Conservation (phyloP, 352 stramenopile species). For the Pythium volutum region DNA sequence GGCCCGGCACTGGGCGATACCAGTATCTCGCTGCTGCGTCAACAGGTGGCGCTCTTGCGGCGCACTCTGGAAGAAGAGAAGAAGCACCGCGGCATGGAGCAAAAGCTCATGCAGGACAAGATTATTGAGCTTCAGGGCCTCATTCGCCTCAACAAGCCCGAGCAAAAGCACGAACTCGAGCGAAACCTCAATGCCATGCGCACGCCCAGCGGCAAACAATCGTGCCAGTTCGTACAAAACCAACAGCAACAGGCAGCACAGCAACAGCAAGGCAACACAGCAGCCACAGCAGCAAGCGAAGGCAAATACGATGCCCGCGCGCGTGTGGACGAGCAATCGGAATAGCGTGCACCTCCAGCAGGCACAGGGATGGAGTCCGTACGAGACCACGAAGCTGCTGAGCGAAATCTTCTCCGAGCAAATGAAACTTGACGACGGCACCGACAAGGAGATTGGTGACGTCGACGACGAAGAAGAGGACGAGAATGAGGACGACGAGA, state of each 20-base stretch:
- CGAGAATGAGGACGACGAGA: background rate
- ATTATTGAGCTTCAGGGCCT: constrained; percentile 69
- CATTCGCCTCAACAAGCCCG: constrained; percentile 49
- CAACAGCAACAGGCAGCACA: too few species aligned
- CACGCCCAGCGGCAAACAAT: constrained; percentile 13
- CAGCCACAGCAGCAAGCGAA: constrained; percentile 13
- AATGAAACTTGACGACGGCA: constrained; percentile 10
- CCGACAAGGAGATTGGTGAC: constrained; percentile 4
- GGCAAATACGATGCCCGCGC: background rate
- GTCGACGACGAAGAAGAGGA: constrained; percentile 11
- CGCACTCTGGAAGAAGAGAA: constrained; percentile 65
- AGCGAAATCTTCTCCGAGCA: constrained; percentile 17
- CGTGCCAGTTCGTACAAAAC: background rate
- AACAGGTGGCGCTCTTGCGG: constrained; percentile 54
- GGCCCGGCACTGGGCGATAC: constrained; percentile 3
- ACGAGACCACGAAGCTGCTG: constrained; percentile 24
- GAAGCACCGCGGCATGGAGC: constrained; percentile 55
- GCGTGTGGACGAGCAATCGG: constrained; percentile 10
- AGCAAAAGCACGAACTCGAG: constrained; percentile 39
- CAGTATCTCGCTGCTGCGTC: constrained; percentile 33
- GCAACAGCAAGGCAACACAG: constrained; percentile 11
- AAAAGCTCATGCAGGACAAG: constrained; percentile 77
- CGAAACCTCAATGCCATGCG: constrained; percentile 27
- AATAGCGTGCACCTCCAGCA: constrained; percentile 14
- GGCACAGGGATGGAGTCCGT: constrained; percentile 15